Base-by-base conservation (phyloP, 2,329 filamentous ascomycete species). In the Myrmaecium sp. region DNA sequence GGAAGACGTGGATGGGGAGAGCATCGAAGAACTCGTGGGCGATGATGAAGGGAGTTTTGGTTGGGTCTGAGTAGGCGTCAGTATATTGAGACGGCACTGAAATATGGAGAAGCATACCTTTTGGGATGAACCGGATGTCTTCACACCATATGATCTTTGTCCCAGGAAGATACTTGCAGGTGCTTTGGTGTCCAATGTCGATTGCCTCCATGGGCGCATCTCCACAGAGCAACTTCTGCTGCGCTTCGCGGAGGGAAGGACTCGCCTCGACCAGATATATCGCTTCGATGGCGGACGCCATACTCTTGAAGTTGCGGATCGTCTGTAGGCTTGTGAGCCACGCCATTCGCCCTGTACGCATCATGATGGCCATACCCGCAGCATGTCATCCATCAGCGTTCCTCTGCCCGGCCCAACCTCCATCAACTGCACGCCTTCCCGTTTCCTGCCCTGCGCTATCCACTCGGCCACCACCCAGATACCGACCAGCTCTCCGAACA, bases 1-100 rank as follows among this genome's bases (percentile, higher is more conserved):
- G 77, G 49, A 98, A 98, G 33, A 81, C 74, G 50, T 98, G 84
- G 39, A 98, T 94, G 17, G 89, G 89, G 1, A 98, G 72, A 3
- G 89, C 89, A 41, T 98, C 89, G 56, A 98, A 98, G 62, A 98
- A 95, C 49, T 98, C 89, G 49, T 98, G 89, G 4, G 89, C 89
- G 25, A 95, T 69, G 33, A 98, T 92, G 51, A 95, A 91, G 1
- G 89, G 86, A 13, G 74, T 79, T 45, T 77, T 79, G 33, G 66
- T 63, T 13, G 70, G 54, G 33, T 69, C 72, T 74, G 37, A 26
- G 14, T 11, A 6, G 11, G 17, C 29, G 26, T 51, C 20, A 46
- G 40, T n/a, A 21, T 21, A 23, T 21, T 15, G 23, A 16, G n/a
- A 12, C 14, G 15, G 13, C 34, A 37, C 32, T n/a, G n/a, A n/a